A percentile compares a stretch with the other conserved stretches of the same genome.
Evolutionary conservation across 2,329 filamentous ascomycete genomes (phyloP).

Genomic region (Aphanocladium album): DNA sequence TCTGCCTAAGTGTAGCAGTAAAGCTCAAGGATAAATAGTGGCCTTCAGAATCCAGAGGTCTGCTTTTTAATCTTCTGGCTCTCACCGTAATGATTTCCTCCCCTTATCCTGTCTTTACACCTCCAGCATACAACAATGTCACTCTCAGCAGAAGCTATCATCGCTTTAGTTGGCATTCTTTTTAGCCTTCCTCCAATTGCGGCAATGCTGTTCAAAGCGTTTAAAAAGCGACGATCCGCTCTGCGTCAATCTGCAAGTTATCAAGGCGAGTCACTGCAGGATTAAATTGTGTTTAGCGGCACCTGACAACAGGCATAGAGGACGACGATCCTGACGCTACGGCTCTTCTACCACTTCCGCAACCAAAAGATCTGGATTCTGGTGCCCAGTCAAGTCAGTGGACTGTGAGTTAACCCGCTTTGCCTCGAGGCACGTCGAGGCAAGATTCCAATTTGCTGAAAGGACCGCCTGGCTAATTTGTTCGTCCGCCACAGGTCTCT

Average conservation of each 20-base stretch:
- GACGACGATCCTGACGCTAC: not conserved
- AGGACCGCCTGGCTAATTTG: not conserved
- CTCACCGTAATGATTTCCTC: too few relatives aligned
- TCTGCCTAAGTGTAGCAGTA: too few relatives aligned
- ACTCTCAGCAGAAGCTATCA: not conserved
- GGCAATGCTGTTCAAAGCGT: not conserved
- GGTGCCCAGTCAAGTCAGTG: not conserved
- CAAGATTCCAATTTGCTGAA: not conserved
- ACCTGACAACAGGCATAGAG: not conserved
- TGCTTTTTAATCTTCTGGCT: too few relatives aligned
- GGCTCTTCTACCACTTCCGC: not conserved
- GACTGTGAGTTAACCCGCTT: not conserved
- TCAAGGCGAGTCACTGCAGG: not conserved
- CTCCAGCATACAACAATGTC: not conserved
- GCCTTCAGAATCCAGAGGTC: too few relatives aligned
- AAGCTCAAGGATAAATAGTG: too few relatives aligned
- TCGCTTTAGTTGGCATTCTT: not conserved
- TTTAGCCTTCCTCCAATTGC: not conserved
- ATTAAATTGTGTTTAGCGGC: not conserved
- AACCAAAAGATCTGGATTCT: not conserved
- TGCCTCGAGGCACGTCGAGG: not conserved
- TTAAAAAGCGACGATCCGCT: not conserved
- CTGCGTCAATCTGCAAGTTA: not conserved
- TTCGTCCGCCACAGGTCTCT: not conserved
- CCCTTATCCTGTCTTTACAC: not conserved